Conservation (phyloP, 2,329 filamentous ascomycete genomes). For the Diaporthe citrichinensis region DNA sequence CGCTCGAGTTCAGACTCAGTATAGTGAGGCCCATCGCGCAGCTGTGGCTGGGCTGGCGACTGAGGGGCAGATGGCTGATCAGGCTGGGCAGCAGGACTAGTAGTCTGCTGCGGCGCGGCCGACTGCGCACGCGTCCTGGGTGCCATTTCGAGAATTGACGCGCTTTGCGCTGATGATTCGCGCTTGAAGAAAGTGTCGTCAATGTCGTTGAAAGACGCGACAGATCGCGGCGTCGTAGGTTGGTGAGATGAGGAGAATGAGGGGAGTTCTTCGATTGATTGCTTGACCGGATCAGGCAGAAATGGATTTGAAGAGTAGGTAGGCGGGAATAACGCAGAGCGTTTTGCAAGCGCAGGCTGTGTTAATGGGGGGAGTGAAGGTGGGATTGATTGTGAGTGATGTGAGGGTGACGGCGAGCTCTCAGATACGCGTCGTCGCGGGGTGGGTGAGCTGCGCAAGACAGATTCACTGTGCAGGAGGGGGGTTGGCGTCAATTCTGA, state of each 20-base stretch:
- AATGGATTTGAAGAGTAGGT: slow-evolving; percentile 31
- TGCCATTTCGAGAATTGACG: slow-evolving; percentile 31
- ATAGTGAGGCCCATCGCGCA: slow-evolving; percentile 33
- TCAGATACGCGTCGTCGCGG: slow-evolving; percentile 11
- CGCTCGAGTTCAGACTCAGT: slow-evolving; percentile 35
- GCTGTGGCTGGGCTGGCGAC: slow-evolving; percentile 5
- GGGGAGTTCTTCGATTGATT: slow-evolving; percentile 37
- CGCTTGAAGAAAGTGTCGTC: slow-evolving; percentile 40
- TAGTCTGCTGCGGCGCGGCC: slow-evolving; percentile 26
- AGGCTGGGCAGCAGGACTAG: slow-evolving; percentile 3
- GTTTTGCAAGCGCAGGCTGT: slow-evolving; percentile 24
- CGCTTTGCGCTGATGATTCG: slow-evolving; percentile 38
- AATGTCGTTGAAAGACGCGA: slow-evolving; percentile 38
- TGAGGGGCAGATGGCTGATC: neutral
- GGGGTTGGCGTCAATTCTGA: slow-evolving; percentile 25
- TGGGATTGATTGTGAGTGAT: slow-evolving; percentile 31
- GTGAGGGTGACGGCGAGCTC: slow-evolving; percentile 29
- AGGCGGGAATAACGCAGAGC: slow-evolving; percentile 26
- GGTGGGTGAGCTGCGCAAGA: slow-evolving; percentile 22
- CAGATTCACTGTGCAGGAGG: slow-evolving; percentile 6
- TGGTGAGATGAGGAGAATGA: slow-evolving; percentile 34
- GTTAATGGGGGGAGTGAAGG: slow-evolving; percentile 3
- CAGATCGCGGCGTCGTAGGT: slow-evolving; percentile 36
- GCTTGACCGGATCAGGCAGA: slow-evolving; percentile 39
- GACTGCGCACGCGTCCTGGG: slow-evolving; percentile 19